phyloP scores from a whole-genome alignment of 306 rosid species.

The Quercus variabilis region DNA sequence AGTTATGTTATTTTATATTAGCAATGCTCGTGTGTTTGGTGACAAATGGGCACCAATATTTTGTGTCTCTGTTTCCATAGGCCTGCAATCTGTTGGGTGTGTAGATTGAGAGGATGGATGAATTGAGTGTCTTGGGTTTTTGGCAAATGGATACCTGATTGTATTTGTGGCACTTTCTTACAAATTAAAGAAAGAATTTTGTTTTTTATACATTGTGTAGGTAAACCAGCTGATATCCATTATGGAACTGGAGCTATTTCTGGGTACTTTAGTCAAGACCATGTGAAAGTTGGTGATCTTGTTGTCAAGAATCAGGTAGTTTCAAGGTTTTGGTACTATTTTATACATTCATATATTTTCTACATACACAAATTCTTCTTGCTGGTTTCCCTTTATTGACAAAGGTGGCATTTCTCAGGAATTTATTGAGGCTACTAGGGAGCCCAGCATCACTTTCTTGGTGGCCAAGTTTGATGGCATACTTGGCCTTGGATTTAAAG shows the following conservation, averaged over 20 bases:
- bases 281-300: constrained; percentile 49
- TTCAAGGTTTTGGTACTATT: not conserved
- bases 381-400: not conserved
- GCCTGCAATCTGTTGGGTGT: too few species aligned
- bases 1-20: not conserved
- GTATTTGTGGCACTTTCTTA: not conserved
- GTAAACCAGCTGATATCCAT: constrained; percentile 46
- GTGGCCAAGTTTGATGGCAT: constrained; percentile 52
- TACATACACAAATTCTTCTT: not conserved
- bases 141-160: not conserved
- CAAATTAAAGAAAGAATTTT: not conserved
- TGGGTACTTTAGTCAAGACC: constrained; percentile 50
- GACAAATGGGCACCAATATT: not conserved
- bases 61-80: not conserved
- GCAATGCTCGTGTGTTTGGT: not conserved
- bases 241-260: constrained; percentile 62
- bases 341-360: not conserved
- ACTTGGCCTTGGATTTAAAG: constrained; percentile 55
- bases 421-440: constrained; percentile 58
- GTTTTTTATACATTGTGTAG: constrained; percentile 19
- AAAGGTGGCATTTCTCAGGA: constrained; percentile 21
- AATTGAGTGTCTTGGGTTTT: too few species aligned
- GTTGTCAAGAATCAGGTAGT: constrained; percentile 47
- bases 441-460: constrained; percentile 47
- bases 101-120: too few species aligned